These are phyloP conservation scores for Penicillium cinerascens DNA, from an alignment of 495 filamentous ascomycete species.

Conservation along the genomic window DNA sequence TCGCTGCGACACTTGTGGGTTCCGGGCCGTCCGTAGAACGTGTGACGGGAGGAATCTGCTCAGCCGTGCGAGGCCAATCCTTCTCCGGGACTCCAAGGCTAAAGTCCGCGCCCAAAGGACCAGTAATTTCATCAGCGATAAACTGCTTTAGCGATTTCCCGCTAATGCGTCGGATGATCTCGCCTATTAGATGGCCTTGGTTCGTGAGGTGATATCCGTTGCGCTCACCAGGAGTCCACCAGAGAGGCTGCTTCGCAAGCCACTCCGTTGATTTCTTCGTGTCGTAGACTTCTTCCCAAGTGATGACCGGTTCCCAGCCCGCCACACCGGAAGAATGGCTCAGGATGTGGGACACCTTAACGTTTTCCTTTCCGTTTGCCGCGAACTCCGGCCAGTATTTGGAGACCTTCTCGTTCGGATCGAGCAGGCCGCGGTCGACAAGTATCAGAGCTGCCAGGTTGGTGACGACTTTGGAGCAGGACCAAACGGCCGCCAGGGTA, in stretches of 20 bases:
- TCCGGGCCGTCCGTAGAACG: constrained; percentile 7
- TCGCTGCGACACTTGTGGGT: constrained; percentile 11
- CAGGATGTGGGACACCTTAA: constrained; percentile 41
- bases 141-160: constrained; percentile 39
- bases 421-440: constrained; percentile 37
- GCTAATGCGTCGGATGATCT: constrained; percentile 34
- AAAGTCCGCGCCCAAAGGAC: constrained; percentile 40
- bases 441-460: constrained; percentile 36
- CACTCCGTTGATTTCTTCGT: constrained; percentile 21
- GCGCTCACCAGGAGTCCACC: constrained; percentile 41
- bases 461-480: constrained; percentile 38
- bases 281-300: constrained; percentile 29
- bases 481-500: constrained; percentile 42
- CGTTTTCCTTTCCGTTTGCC: constrained; percentile 36
- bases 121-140: constrained; percentile 37
- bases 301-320: constrained; percentile 31
- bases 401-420: constrained; percentile 33
- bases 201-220: constrained; percentile 38
- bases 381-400: constrained; percentile 48
- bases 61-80: constrained; percentile 29
- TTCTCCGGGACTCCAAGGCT: constrained; percentile 31
- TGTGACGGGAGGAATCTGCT: constrained; percentile 23
- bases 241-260: constrained; percentile 39
- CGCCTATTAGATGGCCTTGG: constrained; percentile 40
- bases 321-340: constrained; percentile 37